Evolutionary conservation across 1,284 basidiomycete species (phyloP), one percentile per base, ranked within the genome.

Genomic region (Leccinum fuscescens): DNA sequence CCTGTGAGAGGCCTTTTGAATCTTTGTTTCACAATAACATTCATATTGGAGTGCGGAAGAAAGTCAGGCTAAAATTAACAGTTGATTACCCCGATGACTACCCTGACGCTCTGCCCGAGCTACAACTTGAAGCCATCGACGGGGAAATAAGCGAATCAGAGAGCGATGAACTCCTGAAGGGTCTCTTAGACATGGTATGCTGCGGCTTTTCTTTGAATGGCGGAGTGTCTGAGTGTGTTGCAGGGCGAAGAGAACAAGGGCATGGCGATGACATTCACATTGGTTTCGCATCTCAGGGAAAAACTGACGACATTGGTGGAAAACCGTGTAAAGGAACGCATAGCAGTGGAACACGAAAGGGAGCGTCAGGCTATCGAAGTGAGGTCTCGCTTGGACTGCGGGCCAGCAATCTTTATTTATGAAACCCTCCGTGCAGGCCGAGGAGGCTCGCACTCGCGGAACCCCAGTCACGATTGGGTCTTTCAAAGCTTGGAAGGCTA

Each of bases 181-280:
- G 87, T 46, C 79, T 96, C 62, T 79, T 77, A 61, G 77, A 76
- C 59, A 82, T 90, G 67, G 93, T 93, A 75, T 65, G 87, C 80
- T 51, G 22, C 8, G 11, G 14, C 29, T 48, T 55, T 54, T 6
- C n/a, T 49, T 50, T 52, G 29, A 27, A 55, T 42, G 27, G 20
- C 27, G 6, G 7, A 54, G n/a, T 20, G 11, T 39, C 59, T 24
- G 56, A 71, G 42, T 46, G 51, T 50, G 27, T 60, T 55, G 46
- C 65, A 95, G 93, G 95, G 90, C 29, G 85, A 91, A 71, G 95
- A 98, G 71, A 96, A 93, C 67, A 72, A 94, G 24, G 95, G 95
- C 42, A 96, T 98, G 90, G 94, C 96, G 2, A 98, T 98, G 95
- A 96, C 94, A 11, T 99, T 98, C 72, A 94, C 96, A 0, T 81